Conservation (phyloP, 1,284 basidiomycete genomes). For the Irpex sp. region DNA sequence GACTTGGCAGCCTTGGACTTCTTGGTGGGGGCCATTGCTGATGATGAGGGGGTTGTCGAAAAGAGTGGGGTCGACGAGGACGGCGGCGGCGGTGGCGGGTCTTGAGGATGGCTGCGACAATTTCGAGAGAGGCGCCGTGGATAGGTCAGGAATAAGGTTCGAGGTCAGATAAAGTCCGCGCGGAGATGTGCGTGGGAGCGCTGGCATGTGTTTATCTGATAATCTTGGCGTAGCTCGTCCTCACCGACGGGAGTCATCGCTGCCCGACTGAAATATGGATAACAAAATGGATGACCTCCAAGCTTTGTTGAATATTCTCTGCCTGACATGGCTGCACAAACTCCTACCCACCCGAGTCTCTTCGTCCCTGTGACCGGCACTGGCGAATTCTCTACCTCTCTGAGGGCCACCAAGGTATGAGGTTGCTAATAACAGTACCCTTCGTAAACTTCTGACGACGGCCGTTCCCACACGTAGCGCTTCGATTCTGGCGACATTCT, state of each 20-base stretch:
- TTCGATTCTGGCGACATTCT: slow-evolving; percentile 34
- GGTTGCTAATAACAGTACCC: background rate
- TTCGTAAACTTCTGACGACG: background rate
- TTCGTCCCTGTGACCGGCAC: background rate
- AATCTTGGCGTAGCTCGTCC: background rate
- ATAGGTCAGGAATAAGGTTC: slow-evolving; percentile 12
- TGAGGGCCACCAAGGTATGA: slow-evolving; percentile 5
- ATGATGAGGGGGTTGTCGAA: slow-evolving; percentile 7
- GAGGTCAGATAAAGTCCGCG: slow-evolving; percentile 2
- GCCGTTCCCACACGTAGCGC: background rate
- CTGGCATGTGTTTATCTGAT: background rate
- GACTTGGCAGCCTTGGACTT: slow-evolving; percentile 92
- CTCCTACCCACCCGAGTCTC: background rate
- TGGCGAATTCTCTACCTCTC: background rate
- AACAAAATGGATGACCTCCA: background rate
- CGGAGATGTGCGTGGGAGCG: background rate
- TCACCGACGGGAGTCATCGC: background rate
- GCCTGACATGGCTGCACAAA: background rate
- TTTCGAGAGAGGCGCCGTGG: slow-evolving; percentile 8
- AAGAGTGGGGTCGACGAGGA: slow-evolving; percentile 10
- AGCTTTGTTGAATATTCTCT: background rate
- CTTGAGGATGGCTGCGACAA: slow-evolving; percentile 18
- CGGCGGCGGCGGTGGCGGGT: slow-evolving; percentile 18
- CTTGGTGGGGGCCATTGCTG: slow-evolving; percentile 86
- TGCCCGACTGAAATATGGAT: background rate